Conservation (phyloP, 768 basidiomycete species). For the Lepiota subincarnata region DNA sequence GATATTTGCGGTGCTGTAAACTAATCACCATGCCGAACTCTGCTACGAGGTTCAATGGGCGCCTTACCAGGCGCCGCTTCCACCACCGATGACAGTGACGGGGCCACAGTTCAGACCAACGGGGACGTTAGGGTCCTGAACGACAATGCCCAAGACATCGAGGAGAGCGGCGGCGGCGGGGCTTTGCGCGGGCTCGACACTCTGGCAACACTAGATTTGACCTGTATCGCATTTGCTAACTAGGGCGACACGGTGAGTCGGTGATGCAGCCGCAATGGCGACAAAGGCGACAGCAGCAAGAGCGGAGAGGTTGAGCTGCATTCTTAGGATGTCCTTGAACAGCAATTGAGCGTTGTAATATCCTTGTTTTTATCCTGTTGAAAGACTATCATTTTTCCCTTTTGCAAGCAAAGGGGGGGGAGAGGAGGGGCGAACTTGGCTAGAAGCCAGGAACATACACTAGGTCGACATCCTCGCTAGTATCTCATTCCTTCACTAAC, state of each 20-base stretch:
- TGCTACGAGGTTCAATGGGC: too few relatives aligned
- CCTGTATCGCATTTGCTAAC: background rate
- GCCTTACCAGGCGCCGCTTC: slow-evolving; percentile 17
- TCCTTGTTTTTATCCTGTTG: too few relatives aligned
- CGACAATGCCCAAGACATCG: slow-evolving; percentile 21
- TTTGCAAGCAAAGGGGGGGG: too few relatives aligned
- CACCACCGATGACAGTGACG: slow-evolving; percentile 22
- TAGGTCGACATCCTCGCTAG: too few relatives aligned
- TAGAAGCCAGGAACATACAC: too few relatives aligned
- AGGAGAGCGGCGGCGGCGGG: slow-evolving; percentile 8
- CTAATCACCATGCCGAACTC: too few relatives aligned
- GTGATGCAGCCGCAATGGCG: slow-evolving; percentile 10
- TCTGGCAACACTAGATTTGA: background rate
- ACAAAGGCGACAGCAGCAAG: slow-evolving; percentile 9
- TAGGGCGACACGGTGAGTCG: background rate
- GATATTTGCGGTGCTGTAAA: slow-evolving; percentile 20
- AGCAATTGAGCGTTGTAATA: too few relatives aligned
- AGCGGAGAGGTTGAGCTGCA: slow-evolving; percentile 14
- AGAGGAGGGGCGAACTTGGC: too few relatives aligned
- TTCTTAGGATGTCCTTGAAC: background rate
- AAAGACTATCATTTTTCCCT: too few relatives aligned
- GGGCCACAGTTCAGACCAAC: slow-evolving; percentile 26
- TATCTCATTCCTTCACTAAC: too few relatives aligned
- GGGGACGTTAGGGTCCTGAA: slow-evolving; percentile 18
- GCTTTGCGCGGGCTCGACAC: background rate